phyloP scores from a whole-genome alignment of 1,284 basidiomycete genomes.

The Xerocomus amazonicus region DNA sequence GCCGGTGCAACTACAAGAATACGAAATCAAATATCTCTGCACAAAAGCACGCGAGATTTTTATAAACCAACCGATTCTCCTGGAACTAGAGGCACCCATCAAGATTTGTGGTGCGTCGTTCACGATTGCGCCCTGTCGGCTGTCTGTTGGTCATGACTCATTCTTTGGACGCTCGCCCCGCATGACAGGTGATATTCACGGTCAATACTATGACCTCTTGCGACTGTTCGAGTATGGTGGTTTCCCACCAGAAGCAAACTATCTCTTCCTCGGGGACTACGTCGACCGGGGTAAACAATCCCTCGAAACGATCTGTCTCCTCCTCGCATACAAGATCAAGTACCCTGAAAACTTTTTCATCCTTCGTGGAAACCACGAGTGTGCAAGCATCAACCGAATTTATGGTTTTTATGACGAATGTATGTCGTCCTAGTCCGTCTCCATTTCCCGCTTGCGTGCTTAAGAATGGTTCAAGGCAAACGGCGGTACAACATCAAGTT shows the following conservation, averaged over 20 bases:
- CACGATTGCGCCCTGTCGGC: not conserved
- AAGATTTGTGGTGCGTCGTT: conserved; percentile 87
- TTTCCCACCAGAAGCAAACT: conserved; percentile 95
- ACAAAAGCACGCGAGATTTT: conserved; percentile 95
- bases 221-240: conserved; percentile 94
- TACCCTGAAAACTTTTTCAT: conserved; percentile 99
- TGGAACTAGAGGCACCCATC: conserved; percentile 94
- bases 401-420: conserved; percentile 98
- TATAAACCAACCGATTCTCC: conserved; percentile 91
- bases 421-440: conserved; percentile 39
- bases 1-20: conserved; percentile 90
- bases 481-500: conserved; percentile 97
- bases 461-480: conserved; percentile 62
- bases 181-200: conserved; percentile 82
- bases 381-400: conserved; percentile 92
- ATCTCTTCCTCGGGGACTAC: conserved; percentile 93
- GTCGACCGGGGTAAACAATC: conserved; percentile 95
- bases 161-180: not conserved
- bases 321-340: conserved; percentile 96
- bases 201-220: conserved; percentile 93
- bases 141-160: conserved; percentile 15
- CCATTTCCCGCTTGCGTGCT: not conserved
- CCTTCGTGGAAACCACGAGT: conserved; percentile 91
- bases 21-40: conserved; percentile 95
- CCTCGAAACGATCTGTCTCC: conserved; percentile 88